Base-by-base conservation (phyloP, 2,329 filamentous ascomycete species). In the Septoria petroselini region DNA sequence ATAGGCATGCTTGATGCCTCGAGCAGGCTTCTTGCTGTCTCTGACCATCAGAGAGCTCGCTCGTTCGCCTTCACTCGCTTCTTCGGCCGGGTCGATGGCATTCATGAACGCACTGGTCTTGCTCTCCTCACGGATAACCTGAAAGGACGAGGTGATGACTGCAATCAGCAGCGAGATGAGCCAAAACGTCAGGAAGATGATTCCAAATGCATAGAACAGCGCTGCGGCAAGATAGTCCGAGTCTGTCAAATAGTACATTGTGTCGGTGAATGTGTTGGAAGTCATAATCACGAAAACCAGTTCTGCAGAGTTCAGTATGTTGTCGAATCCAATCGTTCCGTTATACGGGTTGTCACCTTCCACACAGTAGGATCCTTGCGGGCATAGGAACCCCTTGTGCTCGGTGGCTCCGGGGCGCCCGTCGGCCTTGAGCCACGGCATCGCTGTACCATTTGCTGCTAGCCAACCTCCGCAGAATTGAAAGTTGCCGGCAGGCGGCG, bases 261-360 rank as follows among this genome's bases (percentile, higher is more conserved):
- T 73, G 68, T 97, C 89, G 1, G 89, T 86, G 70, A 94, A 98
- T 0, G 93, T 98, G 67, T 98, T 98, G 41, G 90, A 91, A 62
- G 89, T 95, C 88, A 98, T 98, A 65, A 98, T 85, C 43, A 98
- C 89, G 65, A 98, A 98, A 2, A 98, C 91, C 50, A 97, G 76
- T 71, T 98, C 90, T 44, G 97, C 73, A 0, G 91, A 96, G 57
- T 97, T 84, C 23, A 88, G 72, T 33, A 98, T 94, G 65, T 97
- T 91, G 73, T 98, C 93, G 65, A 97, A 98, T 67, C 85, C 94
- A 62, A 96, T 80, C 0, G 93, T 98, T 43, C 82, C 83, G 61
- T 88, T 88, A 68, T 81, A 89, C 0, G 93, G 93, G 62, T 87
- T 95, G 2, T 72, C 64, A 52, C 84, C 82, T 69, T 95, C 82